Base-by-base conservation (phyloP, 2,329 filamentous ascomycete species). In the Sporothrix protearum region DNA sequence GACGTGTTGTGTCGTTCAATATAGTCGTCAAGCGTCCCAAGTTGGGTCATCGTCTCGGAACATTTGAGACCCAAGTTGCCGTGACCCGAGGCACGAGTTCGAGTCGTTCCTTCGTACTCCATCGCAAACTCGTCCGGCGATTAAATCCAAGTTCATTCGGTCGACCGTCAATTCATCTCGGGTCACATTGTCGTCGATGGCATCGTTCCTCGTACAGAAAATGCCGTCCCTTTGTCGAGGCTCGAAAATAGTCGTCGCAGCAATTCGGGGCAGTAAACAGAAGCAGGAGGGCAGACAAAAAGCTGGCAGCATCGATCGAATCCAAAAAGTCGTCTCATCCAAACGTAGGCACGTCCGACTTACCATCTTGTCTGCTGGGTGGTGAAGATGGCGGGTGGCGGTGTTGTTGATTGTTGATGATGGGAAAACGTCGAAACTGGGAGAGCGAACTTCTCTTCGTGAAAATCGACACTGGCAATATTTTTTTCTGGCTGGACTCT, bases 301-400 rank as follows among this genome's bases (percentile, higher is more conserved):
- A 39, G 66, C 28, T 10, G 39, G 39, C 51, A 68, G 51, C 61
- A 67, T n/a, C 64, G 28, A 51, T 67, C 64, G 45, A n/a, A 19
- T 53, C 42, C 45, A 67, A 19, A 67, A 28, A 64, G 64, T 33
- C 45, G 64, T 14, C 19, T 51, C 45, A 8, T 30, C 19, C 14
- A 36, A 51, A 10, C 19, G 25, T 25, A 10, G n/a, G 53, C 36
- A 42, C 14, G 8, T 63, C 16, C 51, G 25, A 75, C 75, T 76
- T 74, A 76, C 75, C 75, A 76, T 76, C 75, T 75, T 75, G 72
- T 72, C 63, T 72, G 67, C 69, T 57, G 55, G 57, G 68, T 55
- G 68, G 59, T 70, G 64, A 72, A 72, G 72, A 74, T 73, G 73
- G 73, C 25, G 69, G 70, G 64, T 72, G 73, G 22, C 68, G 70